Conservation (phyloP, 345 rosid species). For the Salix koriyanagi region DNA sequence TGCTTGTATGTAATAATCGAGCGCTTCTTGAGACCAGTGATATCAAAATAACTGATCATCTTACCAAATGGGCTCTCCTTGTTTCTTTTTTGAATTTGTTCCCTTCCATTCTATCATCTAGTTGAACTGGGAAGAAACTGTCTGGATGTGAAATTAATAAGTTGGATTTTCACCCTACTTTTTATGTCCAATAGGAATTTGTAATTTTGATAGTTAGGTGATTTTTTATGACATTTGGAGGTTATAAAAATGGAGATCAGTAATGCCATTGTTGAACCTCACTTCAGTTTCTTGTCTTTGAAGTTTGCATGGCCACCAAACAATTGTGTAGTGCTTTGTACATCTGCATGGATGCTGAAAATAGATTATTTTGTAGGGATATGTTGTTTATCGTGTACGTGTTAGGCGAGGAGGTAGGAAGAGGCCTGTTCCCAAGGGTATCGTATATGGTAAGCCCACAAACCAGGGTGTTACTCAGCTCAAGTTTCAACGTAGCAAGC, state of each 20-base stretch:
- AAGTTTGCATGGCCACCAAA: neutral
- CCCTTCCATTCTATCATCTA: neutral
- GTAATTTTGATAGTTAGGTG: neutral
- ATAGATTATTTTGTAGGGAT: constrained; percentile 47
- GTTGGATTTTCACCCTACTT: neutral
- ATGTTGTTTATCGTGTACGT: constrained; percentile 76
- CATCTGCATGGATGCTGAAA: neutral
- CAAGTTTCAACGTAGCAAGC: constrained; percentile 94
- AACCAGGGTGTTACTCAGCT: constrained; percentile 97
- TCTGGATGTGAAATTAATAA: neutral
- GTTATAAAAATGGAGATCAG: neutral
- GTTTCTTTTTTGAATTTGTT: neutral
- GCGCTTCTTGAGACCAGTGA: constrained; percentile 34
- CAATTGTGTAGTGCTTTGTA: neutral
- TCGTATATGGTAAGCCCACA: constrained; percentile 83
- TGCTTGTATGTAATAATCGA: constrained; percentile 23
- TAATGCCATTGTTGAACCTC: neutral
- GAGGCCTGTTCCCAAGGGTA: constrained; percentile 98
- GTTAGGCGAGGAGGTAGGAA: constrained; percentile 95
- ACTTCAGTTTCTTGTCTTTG: neutral
- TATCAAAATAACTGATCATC: constrained; percentile 13
- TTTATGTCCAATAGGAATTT: neutral
- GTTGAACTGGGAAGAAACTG: neutral
- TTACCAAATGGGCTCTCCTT: constrained; percentile 18
- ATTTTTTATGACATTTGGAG: neutral